phyloP scores from a whole-genome alignment of 495 filamentous ascomycete genomes.

The Cercophora newfieldiana region DNA sequence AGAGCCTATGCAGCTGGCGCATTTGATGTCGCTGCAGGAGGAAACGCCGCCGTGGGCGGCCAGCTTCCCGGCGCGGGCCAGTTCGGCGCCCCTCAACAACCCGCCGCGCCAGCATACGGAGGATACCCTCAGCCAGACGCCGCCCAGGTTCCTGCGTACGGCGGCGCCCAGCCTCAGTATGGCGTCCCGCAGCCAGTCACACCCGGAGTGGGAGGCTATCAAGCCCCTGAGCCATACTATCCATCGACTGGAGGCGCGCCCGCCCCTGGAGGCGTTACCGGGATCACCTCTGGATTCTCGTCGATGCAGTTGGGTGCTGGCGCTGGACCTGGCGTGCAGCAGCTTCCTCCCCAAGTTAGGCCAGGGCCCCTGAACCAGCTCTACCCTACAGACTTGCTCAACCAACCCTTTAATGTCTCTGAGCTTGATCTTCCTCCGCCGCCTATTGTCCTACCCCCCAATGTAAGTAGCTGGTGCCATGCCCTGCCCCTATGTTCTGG shows the following conservation, averaged over 20 bases:
- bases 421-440: conserved; percentile 92
- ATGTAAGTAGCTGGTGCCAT: conserved; percentile 60
- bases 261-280: conserved; percentile 58
- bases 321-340: conserved; percentile 35
- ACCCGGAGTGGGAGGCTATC: conserved; percentile 54
- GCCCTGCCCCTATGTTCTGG: not conserved
- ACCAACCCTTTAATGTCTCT: conserved; percentile 88
- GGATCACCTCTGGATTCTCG: conserved; percentile 80
- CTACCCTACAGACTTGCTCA: conserved; percentile 85
- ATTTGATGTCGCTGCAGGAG: conserved; percentile 88
- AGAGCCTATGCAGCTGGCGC: conserved; percentile 90
- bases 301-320: conserved; percentile 71
- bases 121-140: conserved; percentile 63
- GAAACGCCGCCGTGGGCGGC: conserved; percentile 69
- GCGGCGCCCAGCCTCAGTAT: conserved; percentile 47
- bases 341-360: conserved; percentile 51
- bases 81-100: conserved; percentile 37
- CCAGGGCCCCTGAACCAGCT: conserved; percentile 75
- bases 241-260: conserved; percentile 49
- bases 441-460: conserved; percentile 84
- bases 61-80: conserved; percentile 39
- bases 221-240: conserved; percentile 67
- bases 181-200: conserved; percentile 47
- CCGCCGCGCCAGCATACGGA: conserved; percentile 49
- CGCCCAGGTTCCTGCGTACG: conserved; percentile 54